Conservation (phyloP, 106 monocot species). For the Dioscorea zingiberensis region DNA sequence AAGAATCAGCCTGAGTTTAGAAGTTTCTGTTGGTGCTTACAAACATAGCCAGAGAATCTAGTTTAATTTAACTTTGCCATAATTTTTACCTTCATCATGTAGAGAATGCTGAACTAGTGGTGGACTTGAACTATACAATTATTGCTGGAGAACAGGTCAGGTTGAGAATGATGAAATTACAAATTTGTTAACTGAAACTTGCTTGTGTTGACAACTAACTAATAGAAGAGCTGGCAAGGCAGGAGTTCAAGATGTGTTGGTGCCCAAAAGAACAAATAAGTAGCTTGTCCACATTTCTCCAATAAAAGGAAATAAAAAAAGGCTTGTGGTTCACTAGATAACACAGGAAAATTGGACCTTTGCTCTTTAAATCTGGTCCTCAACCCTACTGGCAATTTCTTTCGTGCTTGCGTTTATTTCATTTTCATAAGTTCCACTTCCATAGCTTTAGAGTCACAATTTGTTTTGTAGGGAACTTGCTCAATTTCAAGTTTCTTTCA, state of each 20-base stretch:
- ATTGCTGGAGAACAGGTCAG: no score
- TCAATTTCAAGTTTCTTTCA: slow-evolving; percentile 75
- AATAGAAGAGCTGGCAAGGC: no score
- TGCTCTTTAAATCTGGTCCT: no score
- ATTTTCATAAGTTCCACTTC: not conserved
- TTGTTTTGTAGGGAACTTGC: slow-evolving; percentile 40
- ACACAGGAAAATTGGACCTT: no score
- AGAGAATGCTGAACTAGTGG: not conserved
- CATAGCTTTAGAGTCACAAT: not conserved
- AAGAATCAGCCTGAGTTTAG: not conserved
- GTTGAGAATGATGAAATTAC: no score
- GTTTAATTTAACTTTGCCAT: not conserved
- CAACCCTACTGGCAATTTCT: not conserved
- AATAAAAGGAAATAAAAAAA: no score
- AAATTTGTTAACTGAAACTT: no score
- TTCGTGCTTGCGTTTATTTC: not conserved
- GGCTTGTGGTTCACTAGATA: no score
- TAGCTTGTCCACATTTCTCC: no score
- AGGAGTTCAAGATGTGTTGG: no score
- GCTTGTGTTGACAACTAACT: no score
- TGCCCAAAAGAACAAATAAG: no score
- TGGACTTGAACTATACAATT: not conserved
- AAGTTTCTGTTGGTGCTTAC: not conserved
- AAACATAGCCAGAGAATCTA: not conserved
- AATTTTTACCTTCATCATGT: not conserved